Base-by-base conservation (phyloP, 805 yeast species). In the Candida golubevii region DNA sequence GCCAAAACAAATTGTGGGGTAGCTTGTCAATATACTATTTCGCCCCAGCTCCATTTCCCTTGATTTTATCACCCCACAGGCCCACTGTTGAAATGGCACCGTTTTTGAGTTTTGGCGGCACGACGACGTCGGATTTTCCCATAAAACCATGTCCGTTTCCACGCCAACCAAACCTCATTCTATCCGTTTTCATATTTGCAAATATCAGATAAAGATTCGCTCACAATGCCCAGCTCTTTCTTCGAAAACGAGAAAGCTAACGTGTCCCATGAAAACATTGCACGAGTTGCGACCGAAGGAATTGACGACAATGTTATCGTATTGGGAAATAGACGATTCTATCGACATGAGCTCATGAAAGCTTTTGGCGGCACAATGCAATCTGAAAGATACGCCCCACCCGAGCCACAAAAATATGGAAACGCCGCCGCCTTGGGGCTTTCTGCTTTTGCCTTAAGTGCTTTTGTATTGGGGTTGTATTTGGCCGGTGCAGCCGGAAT, bases 281-380 rank as follows among this genome's bases (percentile, higher is more conserved):
- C 36, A 13, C 33, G 33, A 4, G 32, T 41, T 8, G 31, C 12
- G 13, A 35, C 35, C 1, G 44, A 35, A 14, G 68, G 74, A 12
- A 69, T 65, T 31, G 77, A 72, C 41, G 63, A 64, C 15, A 70
- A 72, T 33, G 61, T 63, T 47, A 64, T 75, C 34, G 65, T 66
- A 45, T 65, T 75, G 35, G 75, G 73, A 41, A 66, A 67, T 41
- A 55, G 60, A 33, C 62, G 66, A 26, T 75, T 79, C 60, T 67
- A 70, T 44, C 72, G 77, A 42, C 69, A 69, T 27, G 89, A 83
- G 44, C 74, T 83, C 50, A 61, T 79, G 51, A 68, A 69, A 30
- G 88, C 87, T 2, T 81, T 82, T 56, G 86, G 84, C 12, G 86
- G 85, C 55, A 68, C 69, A 8, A 62, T 75, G 45, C 71, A 71